Evolutionary conservation across 108 stramenopile genomes (phyloP).

Genomic region (Nitzschia putrida): DNA sequence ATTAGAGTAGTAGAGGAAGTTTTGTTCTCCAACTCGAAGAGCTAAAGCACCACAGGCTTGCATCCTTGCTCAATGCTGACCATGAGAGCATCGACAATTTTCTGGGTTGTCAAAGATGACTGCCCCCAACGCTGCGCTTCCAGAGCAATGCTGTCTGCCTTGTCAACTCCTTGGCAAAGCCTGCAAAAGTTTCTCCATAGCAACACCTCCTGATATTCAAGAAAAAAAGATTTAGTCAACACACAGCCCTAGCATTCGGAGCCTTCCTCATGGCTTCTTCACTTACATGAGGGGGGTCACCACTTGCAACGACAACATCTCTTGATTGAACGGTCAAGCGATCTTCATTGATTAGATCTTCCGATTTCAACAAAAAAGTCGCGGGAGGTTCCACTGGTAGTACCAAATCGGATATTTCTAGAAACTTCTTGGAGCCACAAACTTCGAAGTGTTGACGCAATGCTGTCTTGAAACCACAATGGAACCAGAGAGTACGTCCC

Average conservation of each 20-base stretch:
- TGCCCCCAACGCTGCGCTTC: slow-evolving; percentile 32
- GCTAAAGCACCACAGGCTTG: too few species aligned
- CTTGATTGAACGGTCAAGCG: slow-evolving; percentile 8
- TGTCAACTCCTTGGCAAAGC: slow-evolving; percentile 25
- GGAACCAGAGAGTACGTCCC: slow-evolving; percentile 28
- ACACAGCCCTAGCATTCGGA: neutral
- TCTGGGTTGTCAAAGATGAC: slow-evolving; percentile 38
- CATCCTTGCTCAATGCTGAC: slow-evolving; percentile 25
- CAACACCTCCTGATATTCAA: slow-evolving; percentile 41
- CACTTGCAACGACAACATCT: slow-evolving; percentile 20
- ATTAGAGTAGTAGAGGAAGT: too few species aligned
- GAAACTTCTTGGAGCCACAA: slow-evolving; percentile 23
- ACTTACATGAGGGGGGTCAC: slow-evolving; percentile 17
- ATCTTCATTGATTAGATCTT: slow-evolving; percentile 32
- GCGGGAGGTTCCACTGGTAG: slow-evolving; percentile 26
- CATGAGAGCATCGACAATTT: slow-evolving; percentile 49
- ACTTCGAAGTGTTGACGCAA: slow-evolving; percentile 46
- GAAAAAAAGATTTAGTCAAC: neutral
- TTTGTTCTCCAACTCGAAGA: too few species aligned
- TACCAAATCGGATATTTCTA: slow-evolving; percentile 36
- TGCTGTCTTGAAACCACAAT: slow-evolving; percentile 45
- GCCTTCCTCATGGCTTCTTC: neutral
- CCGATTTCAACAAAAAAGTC: slow-evolving; percentile 9
- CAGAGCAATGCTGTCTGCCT: slow-evolving; percentile 14
- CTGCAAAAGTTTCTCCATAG: slow-evolving; percentile 44